Percentiles rank a stretch among this genome's conserved stretches.
Evolutionary conservation across 768 basidiomycete genomes (phyloP).

Genomic region (Boletus vinaceobasis): DNA sequence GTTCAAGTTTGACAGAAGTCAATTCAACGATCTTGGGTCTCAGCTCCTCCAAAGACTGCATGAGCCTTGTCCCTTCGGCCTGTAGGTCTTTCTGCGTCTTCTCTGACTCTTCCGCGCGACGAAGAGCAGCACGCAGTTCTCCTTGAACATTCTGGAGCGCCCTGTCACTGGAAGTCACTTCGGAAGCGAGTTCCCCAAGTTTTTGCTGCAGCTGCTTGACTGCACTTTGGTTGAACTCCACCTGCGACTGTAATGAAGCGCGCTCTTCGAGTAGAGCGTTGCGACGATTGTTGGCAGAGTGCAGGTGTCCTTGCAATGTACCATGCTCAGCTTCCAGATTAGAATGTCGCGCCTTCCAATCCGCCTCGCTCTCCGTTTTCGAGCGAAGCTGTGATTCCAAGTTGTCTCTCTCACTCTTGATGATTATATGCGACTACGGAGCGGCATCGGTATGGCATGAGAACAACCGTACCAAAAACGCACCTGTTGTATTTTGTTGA

Average conservation of each 20-base stretch:
- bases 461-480: conserved; percentile 7
- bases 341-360: conserved; percentile 47
- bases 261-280: conserved; percentile 49
- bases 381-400: conserved; percentile 47
- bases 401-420: conserved; percentile 61
- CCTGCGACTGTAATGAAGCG: conserved; percentile 44
- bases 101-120: conserved; percentile 75
- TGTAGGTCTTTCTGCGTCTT: conserved; percentile 69
- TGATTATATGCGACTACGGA: conserved; percentile 48
- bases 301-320: conserved; percentile 41
- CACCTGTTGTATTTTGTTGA: conserved; percentile 78
- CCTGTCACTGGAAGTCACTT: conserved; percentile 50
- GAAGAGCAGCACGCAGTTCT: conserved; percentile 61
- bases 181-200: conserved; percentile 51
- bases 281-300: conserved; percentile 43
- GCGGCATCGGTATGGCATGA: not conserved
- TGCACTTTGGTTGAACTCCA: conserved; percentile 43
- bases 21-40: conserved; percentile 81
- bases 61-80: conserved; percentile 69
- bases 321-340: conserved; percentile 42
- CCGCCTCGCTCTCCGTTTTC: conserved; percentile 41
- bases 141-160: conserved; percentile 58
- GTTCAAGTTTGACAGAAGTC: conserved; percentile 65
- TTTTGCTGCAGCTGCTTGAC: conserved; percentile 57
- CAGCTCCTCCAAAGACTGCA: conserved; percentile 84